phyloP scores from a whole-genome alignment of 1,139 yeast genomes.

The Diutina mesorugosa region DNA sequence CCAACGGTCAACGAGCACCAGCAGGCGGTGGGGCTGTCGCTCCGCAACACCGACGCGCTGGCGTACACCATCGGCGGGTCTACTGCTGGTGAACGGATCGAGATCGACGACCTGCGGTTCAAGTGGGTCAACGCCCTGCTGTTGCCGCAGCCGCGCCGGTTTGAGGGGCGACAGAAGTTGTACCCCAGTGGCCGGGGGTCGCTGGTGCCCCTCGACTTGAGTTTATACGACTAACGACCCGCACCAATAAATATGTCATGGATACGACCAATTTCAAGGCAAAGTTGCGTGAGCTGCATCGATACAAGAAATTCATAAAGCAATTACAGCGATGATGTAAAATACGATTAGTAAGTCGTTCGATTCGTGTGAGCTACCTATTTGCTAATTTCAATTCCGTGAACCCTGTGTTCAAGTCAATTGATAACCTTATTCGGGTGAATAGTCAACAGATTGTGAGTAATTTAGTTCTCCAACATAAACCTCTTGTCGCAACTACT shows the following conservation, averaged over 20 bases:
- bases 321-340: no score
- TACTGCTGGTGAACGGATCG: slow-evolving; percentile 11
- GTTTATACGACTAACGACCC: not conserved
- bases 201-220: slow-evolving; percentile 76
- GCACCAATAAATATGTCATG: not conserved
- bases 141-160: slow-evolving; percentile 75
- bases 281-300: no score
- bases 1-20: slow-evolving; percentile 27
- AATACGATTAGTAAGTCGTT: no score
- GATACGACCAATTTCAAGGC: no score
- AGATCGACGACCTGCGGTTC: slow-evolving; percentile 51
- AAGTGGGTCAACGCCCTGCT: slow-evolving; percentile 55
- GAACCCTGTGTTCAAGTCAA: no score
- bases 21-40: slow-evolving; percentile 35
- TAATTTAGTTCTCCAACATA: no score
- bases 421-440: no score
- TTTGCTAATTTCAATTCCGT: no score
- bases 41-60: slow-evolving; percentile 44
- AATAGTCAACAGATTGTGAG: no score
- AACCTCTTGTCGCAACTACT: no score
- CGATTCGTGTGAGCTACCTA: no score
- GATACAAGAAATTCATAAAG: no score
- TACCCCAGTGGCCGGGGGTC: slow-evolving; percentile 96
- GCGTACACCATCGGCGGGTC: slow-evolving; percentile 37
- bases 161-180: slow-evolving; percentile 48